Evolutionary conservation across 495 filamentous ascomycete genomes (phyloP).

Genomic region (Annulohypoxylon bovei): DNA sequence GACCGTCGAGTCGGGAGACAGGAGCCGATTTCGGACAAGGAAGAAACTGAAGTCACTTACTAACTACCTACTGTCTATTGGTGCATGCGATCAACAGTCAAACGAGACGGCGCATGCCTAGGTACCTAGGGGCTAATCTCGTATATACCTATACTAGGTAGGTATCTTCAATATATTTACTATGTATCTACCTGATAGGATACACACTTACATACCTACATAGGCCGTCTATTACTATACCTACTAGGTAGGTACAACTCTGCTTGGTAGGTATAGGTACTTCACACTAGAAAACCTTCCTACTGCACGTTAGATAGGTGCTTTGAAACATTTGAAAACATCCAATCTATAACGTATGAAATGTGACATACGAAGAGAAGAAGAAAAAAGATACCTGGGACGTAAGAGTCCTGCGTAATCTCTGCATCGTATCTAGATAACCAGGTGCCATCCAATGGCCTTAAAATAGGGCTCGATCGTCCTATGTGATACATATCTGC

Average conservation of each 20-base stretch:
- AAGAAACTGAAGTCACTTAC: constrained; percentile 16
- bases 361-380: background rate
- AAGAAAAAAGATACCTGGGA: background rate
- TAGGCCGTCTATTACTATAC: too few relatives aligned
- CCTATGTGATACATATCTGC: constrained; percentile 6
- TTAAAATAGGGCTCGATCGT: constrained; percentile 1
- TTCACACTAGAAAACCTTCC: too few relatives aligned
- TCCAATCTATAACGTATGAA: background rate
- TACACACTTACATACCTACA: too few relatives aligned
- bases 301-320: too few relatives aligned
- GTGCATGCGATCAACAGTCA: constrained; percentile 5
- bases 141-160: background rate
- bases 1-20: constrained; percentile 13
- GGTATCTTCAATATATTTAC: too few relatives aligned
- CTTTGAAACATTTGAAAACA: too few relatives aligned
- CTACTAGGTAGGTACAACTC: too few relatives aligned
- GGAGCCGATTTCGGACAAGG: constrained; percentile 41
- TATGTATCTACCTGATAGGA: too few relatives aligned
- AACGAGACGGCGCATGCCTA: constrained; percentile 14
- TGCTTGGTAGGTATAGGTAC: too few relatives aligned
- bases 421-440: constrained; percentile 25
- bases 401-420: background rate
- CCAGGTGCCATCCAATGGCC: background rate
- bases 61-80: constrained; percentile 26
- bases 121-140: background rate